phyloP scores from a whole-genome alignment of 345 rosid genomes.

The Anacardium occidentale region DNA sequence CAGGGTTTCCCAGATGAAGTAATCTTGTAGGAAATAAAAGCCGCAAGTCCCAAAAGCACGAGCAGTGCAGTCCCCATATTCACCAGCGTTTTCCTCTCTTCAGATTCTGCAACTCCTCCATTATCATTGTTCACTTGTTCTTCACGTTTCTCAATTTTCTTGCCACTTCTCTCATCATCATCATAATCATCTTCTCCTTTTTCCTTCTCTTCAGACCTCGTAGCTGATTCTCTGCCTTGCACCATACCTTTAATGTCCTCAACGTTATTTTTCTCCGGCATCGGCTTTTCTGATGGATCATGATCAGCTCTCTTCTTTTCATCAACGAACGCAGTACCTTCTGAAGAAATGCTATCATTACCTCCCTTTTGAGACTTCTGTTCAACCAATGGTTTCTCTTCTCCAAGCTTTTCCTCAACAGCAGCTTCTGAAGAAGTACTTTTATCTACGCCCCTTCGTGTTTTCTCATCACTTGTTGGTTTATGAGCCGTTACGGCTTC shows the following conservation, averaged over 20 bases:
- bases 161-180: background rate
- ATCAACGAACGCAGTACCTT: background rate
- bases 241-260: background rate
- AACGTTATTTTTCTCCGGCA: background rate
- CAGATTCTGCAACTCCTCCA: background rate
- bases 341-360: background rate
- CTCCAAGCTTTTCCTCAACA: too few species aligned
- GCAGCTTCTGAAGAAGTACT: background rate
- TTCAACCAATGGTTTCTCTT: background rate
- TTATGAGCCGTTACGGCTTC: background rate
- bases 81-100: background rate
- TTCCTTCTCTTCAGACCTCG: background rate
- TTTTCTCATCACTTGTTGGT: background rate
- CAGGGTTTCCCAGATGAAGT: background rate
- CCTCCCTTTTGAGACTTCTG: background rate
- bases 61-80: conserved; percentile 1
- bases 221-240: background rate
- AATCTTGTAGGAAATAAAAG: background rate
- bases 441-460: background rate
- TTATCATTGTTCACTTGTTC: background rate
- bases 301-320: background rate
- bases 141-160: background rate
- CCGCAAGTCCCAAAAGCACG: conserved; percentile 5
- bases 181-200: background rate
- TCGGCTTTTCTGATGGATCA: background rate